Evolutionary conservation across 495 filamentous ascomycete genomes (phyloP), one percentile per base, ranked within the genome.

Genomic region (Penicillium coffeae): DNA sequence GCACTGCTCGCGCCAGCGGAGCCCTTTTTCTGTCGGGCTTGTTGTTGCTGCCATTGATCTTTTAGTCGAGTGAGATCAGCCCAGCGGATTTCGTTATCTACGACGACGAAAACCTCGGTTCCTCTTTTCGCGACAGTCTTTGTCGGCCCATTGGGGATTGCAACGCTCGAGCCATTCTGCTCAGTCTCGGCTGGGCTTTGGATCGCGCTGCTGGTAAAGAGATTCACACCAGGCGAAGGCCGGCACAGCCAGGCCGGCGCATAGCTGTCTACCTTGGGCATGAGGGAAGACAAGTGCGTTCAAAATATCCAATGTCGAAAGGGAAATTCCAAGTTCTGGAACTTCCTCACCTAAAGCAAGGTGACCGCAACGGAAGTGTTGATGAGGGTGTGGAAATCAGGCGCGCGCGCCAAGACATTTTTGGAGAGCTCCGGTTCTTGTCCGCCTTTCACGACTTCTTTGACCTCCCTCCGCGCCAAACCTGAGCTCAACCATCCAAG

Each of bases 51-150:
- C 76, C 81, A 88, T 56, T 80, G 74, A 55, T 90, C 83, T 65
- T 90, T 91, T 45, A 95, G 66, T 48, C 78, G 74, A 33, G 77
- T 77, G 8, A 95, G 71, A 66, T 91, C 85, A 6, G 85, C 82
- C 90, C 90, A 96, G 59, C 89, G 76, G 32, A 96, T 87, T 64
- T 94, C 82, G 54, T 85, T 92, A 21, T 88, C 89, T 10, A 86
- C 83, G 12, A 88, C 89, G 1, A 86, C 82, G 62, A 95, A 95
- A 1, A 94, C 72, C 55, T 96, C 87, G 22, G 85, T 87, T 36
- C 83, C 88, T 38, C 89, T 72, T 33, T 75, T 79, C 6, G 88
- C 90, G 33, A 93, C 80, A 8, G 79, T 90, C 41, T 82, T 77
- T 33, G 72, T 73, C 2, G 88, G 78, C 9, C 86, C 83, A 6